Base-by-base conservation (phyloP, 805 yeast species). In the Kodamaea sagamina region DNA sequence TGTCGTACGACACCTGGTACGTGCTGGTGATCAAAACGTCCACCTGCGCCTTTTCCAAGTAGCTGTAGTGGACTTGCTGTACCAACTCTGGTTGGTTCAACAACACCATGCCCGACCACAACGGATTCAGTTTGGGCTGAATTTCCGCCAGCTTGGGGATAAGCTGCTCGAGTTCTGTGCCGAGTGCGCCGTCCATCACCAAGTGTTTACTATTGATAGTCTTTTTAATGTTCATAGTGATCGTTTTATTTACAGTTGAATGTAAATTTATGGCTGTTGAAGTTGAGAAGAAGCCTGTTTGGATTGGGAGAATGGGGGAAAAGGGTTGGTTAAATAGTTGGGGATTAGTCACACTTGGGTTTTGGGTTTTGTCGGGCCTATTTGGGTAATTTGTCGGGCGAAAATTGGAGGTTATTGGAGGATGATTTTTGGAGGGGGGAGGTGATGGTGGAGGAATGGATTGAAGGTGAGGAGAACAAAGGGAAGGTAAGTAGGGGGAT, bases 21-120 rank as follows among this genome's bases (percentile, higher is more conserved):
- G 86, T 79, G 9, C 78, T 70, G 2, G 86, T 74, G 38, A 75
- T 71, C 28, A 78, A 58, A 1, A 80, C 57, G 47, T 80, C 76
- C 0, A 84, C 78, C 2, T 88, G 87, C 8, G 74, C 67, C 16
- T 54, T 53, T n/a, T 40, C 27, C 16, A 79, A 54, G 52, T 81
- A 84, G 21, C 71, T 77, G 12, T 56, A 44, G 57, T 81, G 85
- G 44, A 84, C 65, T 10, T 63, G 57, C 34, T 63, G 59, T 15
- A 84, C 65, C 21, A 66, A 63, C 11, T 64, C 57, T 2, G 82
- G 79, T 34, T 71, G 50, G 4, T 63, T 58, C 6, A 77, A 44
- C 13, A 82, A 63, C 1, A 79, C 79, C 25, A 69, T 52, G 0
- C 86, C 81, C 0, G 86, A 78, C 89, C 90, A 84, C 7, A 84